Evolutionary conservation across 1,139 yeast species (phyloP).

Genomic region (Yamadazyma jaroonii): DNA sequence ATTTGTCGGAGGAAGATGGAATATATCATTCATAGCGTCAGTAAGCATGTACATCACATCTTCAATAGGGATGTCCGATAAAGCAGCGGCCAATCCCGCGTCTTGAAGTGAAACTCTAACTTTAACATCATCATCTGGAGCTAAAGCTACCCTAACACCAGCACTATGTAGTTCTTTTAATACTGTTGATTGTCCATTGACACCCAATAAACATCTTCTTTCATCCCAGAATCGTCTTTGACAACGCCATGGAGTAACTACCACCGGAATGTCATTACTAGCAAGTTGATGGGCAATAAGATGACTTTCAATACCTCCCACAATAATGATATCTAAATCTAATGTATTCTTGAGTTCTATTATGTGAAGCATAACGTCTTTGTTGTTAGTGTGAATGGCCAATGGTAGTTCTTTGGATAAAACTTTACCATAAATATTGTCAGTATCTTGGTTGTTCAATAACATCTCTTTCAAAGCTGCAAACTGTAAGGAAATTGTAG

Average conservation of each 20-base stretch:
- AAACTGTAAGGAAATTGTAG: conserved; percentile 5
- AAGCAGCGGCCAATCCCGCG: conserved; percentile 4
- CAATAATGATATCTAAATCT: conserved; percentile 2
- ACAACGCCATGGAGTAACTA: conserved; percentile 6
- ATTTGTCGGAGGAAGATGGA: not conserved
- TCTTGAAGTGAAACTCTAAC: conserved; percentile 5
- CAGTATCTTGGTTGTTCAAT: not conserved
- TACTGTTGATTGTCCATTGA: conserved; percentile 3
- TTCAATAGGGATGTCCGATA: not conserved
- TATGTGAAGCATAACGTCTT: conserved; percentile 6
- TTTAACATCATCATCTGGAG: conserved; percentile 5
- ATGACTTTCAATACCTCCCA: conserved; percentile 7
- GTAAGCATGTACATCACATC: not conserved
- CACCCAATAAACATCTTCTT: conserved; percentile 6
- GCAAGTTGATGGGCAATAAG: conserved; percentile 3
- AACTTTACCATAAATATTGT: conserved; percentile 5
- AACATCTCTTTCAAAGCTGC: conserved; percentile 3
- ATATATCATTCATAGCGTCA: not conserved
- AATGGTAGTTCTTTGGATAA: conserved; percentile 2
- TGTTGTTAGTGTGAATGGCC: conserved; percentile 6
- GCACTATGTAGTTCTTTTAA: conserved; percentile 4
- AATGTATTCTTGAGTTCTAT: conserved; percentile 3
- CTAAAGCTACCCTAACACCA: conserved; percentile 5
- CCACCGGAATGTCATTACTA: conserved; percentile 4
- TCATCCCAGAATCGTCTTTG: conserved; percentile 9